Evolutionary conservation across 441 rosid genomes (phyloP), one percentile per base, ranked within the genome.

Genomic region (Pelargonium myrrhifolium): DNA sequence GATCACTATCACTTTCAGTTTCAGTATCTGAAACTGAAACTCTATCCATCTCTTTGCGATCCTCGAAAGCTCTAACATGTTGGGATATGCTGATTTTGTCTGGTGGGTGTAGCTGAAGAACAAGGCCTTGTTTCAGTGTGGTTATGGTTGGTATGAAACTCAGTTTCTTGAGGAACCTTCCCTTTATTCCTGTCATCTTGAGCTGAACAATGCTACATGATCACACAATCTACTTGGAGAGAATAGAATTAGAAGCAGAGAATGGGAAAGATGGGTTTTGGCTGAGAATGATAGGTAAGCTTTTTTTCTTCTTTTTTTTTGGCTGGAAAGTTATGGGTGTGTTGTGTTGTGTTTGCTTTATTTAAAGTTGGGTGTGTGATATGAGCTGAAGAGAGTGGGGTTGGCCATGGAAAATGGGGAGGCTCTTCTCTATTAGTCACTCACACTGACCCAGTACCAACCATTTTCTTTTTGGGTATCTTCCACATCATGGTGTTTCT

Each of bases 121-220:
- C 65, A 31, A 88, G 70, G 72, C 85, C 77, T 74, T 80, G 82
- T 81, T 79, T 85, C 37, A 84, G 68, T 21, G 86, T 63, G 67
- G 67, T 63, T 63, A 83, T 75, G n/a, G 76, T 67, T 8, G 95
- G 86, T 68, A 85, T 68, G 71, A 88, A 67, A 10, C 78, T 86
- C 64, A 90, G 75, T 64, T 83, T 93, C 86, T 83, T 87, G 7
- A 85, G 68, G 64, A 93, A 65, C 71, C 83, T 83, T 65, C 81
- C 96, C 73, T 84, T 89, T 83, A 85, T 76, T 74, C 84, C 84
- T 64, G 84, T 88, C 97, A 89, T 85, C 45, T 74, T 43, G 74
- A 18, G 45, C 26, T 45, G 42, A 9, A 39, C 42, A 39, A 39
- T 39, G 42, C n/a, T n/a, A n/a, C n/a, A 39, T 22, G 66, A 68